A percentile compares a stretch with the other conserved stretches of the same genome.
Conservation (phyloP, 805 yeast species). For the Wickerhamomyces canadensis region DNA sequence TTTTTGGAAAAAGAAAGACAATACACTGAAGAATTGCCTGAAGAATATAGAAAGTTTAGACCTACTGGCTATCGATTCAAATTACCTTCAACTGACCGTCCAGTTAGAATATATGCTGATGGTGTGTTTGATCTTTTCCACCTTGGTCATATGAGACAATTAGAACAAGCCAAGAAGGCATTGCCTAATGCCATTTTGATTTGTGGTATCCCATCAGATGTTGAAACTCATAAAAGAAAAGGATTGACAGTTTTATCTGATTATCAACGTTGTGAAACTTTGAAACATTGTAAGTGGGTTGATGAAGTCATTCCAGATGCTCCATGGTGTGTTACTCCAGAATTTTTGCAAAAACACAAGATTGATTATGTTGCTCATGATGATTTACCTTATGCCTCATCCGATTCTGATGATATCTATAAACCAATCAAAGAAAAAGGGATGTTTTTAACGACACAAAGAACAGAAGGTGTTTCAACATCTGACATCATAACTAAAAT, state of each 20-base stretch:
- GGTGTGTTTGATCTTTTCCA: conserved; percentile 97
- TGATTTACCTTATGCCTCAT: conserved; percentile 88
- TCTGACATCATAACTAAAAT: conserved; percentile 94
- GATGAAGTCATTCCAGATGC: conserved; percentile 94
- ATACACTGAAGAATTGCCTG: conserved; percentile 62
- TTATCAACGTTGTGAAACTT: conserved; percentile 83
- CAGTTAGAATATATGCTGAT: conserved; percentile 94
- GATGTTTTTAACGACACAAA: conserved; percentile 87
- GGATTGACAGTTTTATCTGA: conserved; percentile 91
- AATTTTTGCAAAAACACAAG: conserved; percentile 68
- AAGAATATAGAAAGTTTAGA: conserved; percentile 66
- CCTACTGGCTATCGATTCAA: conserved; percentile 77
- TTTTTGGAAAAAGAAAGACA: conserved; percentile 45
- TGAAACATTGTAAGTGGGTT: conserved; percentile 93
- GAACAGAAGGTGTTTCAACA: conserved; percentile 95
- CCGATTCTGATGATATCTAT: conserved; percentile 88
- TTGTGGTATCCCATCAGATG: conserved; percentile 88
- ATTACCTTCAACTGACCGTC: conserved; percentile 78
- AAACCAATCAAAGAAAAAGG: conserved; percentile 88
- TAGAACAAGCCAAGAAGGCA: conserved; percentile 94
- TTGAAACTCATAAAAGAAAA: conserved; percentile 84
- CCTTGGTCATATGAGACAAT: conserved; percentile 95
- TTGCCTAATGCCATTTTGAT: conserved; percentile 80
- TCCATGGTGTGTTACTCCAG: conserved; percentile 91
- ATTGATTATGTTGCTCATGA: conserved; percentile 98